phyloP scores from a whole-genome alignment of 176 grass and related monocot genomes.

The Phragmites australis region DNA sequence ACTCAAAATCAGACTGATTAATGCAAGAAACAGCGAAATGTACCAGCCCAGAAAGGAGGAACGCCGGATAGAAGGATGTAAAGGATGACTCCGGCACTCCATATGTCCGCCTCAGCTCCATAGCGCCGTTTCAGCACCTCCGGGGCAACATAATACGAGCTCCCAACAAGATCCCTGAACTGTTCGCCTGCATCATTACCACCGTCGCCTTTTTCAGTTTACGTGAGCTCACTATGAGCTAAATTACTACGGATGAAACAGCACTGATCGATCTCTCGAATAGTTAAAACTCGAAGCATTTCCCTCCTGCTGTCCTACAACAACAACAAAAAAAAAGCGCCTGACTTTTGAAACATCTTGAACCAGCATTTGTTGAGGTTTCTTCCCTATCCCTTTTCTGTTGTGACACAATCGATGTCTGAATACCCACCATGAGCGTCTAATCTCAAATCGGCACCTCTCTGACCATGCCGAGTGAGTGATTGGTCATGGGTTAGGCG shows the following conservation, averaged over 20 bases:
- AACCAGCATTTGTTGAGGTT: neutral
- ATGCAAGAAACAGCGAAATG: neutral
- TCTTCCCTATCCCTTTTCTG: neutral
- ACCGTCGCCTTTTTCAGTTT: neutral
- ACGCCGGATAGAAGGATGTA: constrained; percentile 95
- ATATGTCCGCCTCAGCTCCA: constrained; percentile 85
- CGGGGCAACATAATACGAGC: constrained; percentile 85
- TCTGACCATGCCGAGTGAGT: no score
- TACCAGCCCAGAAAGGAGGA: constrained; percentile 96
- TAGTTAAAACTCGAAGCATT: neutral
- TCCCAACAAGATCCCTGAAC: constrained; percentile 86
- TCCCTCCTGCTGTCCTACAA: neutral
- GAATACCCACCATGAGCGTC: neutral
- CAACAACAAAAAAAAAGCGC: neutral
- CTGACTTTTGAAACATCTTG: neutral
- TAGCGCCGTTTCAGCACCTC: constrained; percentile 76
- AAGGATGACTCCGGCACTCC: constrained; percentile 93
- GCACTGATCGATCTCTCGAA: neutral
- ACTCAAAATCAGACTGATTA: neutral
- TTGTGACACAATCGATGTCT: neutral
- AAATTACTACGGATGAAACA: neutral
- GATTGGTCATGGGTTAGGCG: no score
- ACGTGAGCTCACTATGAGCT: neutral
- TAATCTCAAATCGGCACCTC: neutral
- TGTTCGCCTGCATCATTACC: constrained; percentile 63